Evolutionary conservation across 1,139 yeast species (phyloP).

Genomic region (Geotrichum fermentans): DNA sequence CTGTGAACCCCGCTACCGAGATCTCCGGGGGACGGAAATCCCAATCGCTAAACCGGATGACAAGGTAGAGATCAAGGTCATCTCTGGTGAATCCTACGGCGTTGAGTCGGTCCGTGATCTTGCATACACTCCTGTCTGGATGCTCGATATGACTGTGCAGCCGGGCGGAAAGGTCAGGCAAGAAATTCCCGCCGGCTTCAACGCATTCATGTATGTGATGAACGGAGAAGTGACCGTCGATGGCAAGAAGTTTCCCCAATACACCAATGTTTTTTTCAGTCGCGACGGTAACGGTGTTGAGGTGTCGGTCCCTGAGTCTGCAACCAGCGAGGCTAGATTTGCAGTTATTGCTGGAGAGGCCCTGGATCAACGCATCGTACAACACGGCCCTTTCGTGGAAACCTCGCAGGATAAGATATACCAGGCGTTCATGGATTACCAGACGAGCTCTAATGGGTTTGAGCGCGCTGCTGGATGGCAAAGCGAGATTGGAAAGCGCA

Average conservation of each 20-base stretch:
- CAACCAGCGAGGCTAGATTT: conserved; percentile 46
- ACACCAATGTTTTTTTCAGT: conserved; percentile 47
- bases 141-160: conserved; percentile 59
- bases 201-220: conserved; percentile 66
- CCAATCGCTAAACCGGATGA: conserved; percentile 67
- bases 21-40: conserved; percentile 64
- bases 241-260: conserved; percentile 36
- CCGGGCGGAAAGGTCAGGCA: conserved; percentile 63
- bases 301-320: conserved; percentile 29
- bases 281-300: conserved; percentile 29
- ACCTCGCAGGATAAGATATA: conserved; percentile 56
- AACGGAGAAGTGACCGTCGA: conserved; percentile 55
- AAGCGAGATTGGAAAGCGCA: conserved; percentile 50
- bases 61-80: conserved; percentile 63
- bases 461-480: conserved; percentile 65
- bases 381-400: conserved; percentile 87
- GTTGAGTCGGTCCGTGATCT: conserved; percentile 66
- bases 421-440: conserved; percentile 68
- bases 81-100: conserved; percentile 75
- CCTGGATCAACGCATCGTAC: conserved; percentile 71
- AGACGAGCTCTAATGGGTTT: conserved; percentile 64
- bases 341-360: conserved; percentile 73
- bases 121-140: conserved; percentile 75
- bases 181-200: conserved; percentile 61
- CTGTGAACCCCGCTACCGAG: conserved; percentile 74